Base-by-base conservation (phyloP, 768 basidiomycete genomes). In the Pisolithus tinctorius region DNA sequence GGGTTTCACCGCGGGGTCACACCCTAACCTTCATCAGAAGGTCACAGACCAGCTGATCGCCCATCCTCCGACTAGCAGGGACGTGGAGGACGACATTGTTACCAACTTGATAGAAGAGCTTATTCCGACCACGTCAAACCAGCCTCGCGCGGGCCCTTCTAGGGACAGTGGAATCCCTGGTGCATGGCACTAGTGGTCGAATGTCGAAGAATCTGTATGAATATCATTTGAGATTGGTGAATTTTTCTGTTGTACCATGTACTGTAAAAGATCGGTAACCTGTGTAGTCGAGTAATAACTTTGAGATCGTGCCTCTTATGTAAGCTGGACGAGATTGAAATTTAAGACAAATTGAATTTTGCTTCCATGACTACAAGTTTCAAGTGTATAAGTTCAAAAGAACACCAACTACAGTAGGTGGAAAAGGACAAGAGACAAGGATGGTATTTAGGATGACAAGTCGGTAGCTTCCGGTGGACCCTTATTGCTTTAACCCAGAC, bases 1-100 rank as follows among this genome's bases (percentile, higher is more conserved):
- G 86, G 86, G 86, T n/a, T 86, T 88, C 57, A 81, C 79, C 10
- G 74, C 81, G 50, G 69, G 69, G 44, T 71, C 74, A 16, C 74
- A 83, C 63, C 81, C 84, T 36, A 71, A 70, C 25, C 65, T 86
- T 53, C 67, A 69, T 4, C 65, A 63, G 1, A 80, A 74, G 61
- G 75, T 87, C 55, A 73, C 71, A 60, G 65, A 71, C 16, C 74
- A 78, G 56, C 56, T 86, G 52, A 75, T 74, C 10, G 51, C 53
- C n/a, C 69, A 68, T 52, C 54, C 67, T 17, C 55, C 61, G n/a
- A 55, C 76, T 9, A 71, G 69, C 25, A 81, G 78, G 57, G 83
- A 84, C 9, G 65, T 64, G 1, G 84, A 86, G 62, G 83, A 85
- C 57, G 77, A 83, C 49, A 77, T 86, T 48, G 80, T 84, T 30